Conservation (phyloP, 306 rosid species). For the Myrica gale region DNA sequence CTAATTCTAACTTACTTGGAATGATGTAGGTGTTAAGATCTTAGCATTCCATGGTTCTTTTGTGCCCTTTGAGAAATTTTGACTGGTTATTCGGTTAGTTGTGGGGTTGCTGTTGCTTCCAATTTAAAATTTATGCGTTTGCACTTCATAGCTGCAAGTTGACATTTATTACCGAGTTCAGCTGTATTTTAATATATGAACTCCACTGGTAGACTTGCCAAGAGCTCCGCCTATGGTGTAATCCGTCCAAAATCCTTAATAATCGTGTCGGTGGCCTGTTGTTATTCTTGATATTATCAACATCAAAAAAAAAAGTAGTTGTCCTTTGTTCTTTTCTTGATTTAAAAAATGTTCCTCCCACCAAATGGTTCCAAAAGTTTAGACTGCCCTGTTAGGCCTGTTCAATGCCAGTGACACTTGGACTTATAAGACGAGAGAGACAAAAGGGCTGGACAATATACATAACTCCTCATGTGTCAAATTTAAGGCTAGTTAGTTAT, state of each 20-base stretch:
- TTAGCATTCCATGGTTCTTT: background rate
- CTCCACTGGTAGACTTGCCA: background rate
- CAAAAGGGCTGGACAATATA: background rate
- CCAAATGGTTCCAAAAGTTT: background rate
- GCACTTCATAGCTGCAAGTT: background rate
- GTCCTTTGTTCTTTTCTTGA: background rate
- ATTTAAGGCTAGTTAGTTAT: too few relatives aligned
- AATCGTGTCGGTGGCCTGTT: background rate
- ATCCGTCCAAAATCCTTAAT: background rate
- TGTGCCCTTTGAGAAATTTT: background rate
- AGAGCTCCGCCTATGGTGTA: background rate
- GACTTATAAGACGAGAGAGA: background rate
- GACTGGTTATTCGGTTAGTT: background rate
- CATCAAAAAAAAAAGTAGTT: background rate
- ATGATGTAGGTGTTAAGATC: background rate
- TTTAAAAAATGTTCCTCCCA: background rate
- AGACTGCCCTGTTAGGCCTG: background rate
- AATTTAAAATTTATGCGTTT: background rate
- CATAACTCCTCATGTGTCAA: background rate
- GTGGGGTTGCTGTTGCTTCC: background rate
- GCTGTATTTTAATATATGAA: background rate
- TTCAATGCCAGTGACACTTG: background rate
- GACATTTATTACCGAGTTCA: background rate
- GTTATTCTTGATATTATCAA: background rate
- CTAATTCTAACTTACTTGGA: background rate